Conservation (phyloP, 805 yeast genomes). For the Candida silvatica region DNA sequence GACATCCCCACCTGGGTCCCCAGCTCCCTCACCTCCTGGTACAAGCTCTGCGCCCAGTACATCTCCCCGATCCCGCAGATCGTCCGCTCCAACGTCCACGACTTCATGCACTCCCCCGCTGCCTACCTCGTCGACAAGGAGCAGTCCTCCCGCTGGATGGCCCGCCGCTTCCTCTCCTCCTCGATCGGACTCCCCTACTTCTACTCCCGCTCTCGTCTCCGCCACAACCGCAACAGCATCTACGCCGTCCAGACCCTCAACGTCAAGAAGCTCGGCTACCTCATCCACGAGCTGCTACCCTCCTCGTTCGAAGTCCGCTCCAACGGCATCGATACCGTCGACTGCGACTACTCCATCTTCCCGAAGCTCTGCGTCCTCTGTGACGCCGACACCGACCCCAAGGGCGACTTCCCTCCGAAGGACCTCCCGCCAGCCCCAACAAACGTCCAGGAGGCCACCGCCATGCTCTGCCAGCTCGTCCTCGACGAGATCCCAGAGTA, state of each 20-base stretch:
- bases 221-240: conserved; percentile 15
- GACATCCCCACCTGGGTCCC: conserved; percentile 4
- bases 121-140: conserved; percentile 15
- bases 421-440: not conserved
- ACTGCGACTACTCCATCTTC: conserved; percentile 3
- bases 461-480: conserved; percentile 7
- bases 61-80: not conserved
- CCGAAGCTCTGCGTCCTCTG: conserved; percentile 1
- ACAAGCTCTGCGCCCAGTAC: conserved; percentile 4
- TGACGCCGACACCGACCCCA: not conserved
- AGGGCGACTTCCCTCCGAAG: not conserved
- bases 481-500: conserved; percentile 7
- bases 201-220: conserved; percentile 23
- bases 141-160: conserved; percentile 9
- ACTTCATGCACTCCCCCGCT: conserved; percentile 17
- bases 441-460: not conserved
- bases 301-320: not conserved
- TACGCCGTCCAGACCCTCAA: conserved; percentile 18
- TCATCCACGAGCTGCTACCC: conserved; percentile 17
- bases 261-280: conserved; percentile 28
- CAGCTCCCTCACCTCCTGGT: conserved; percentile 9
- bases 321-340: conserved; percentile 1
- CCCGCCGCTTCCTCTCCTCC: conserved; percentile 16
- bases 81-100: conserved; percentile 6
- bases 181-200: conserved; percentile 29